These are phyloP conservation scores for Daldinia loculata DNA, from an alignment of 495 filamentous ascomycete species.

Conservation along the genomic window DNA sequence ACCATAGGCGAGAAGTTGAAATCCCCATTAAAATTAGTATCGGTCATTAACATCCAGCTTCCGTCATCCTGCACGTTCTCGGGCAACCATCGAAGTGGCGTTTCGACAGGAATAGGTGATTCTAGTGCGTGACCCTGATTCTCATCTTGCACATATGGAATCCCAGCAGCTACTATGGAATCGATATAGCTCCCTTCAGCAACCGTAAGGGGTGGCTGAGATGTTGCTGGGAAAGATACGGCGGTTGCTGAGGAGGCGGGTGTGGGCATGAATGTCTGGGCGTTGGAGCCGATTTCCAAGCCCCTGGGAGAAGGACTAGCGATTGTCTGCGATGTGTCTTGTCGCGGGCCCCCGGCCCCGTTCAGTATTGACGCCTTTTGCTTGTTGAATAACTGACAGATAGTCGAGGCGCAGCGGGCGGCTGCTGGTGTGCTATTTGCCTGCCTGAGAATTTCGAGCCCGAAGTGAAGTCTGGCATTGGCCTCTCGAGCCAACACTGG, in stretches of 20 bases:
- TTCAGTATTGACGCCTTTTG: background rate
- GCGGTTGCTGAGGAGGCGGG: background rate
- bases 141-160: background rate
- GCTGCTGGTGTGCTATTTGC: constrained; percentile 19
- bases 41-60: background rate
- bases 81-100: background rate
- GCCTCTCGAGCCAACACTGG: constrained; percentile 4
- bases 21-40: background rate
- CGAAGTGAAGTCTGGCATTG: constrained; percentile 20
- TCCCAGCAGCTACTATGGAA: background rate
- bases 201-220: background rate
- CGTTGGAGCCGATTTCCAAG: background rate
- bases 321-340: background rate
- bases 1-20: background rate
- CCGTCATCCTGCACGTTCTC: background rate
- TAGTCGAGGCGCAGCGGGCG: background rate
- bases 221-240: background rate
- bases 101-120: background rate
- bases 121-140: background rate
- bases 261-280: background rate
- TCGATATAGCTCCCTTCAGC: background rate
- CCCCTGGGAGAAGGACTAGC: background rate
- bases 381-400: background rate
- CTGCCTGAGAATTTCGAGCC: constrained; percentile 17
- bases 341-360: background rate